Conservation (phyloP, 78 protist species). For the Mantamonas sphyraenae region DNA sequence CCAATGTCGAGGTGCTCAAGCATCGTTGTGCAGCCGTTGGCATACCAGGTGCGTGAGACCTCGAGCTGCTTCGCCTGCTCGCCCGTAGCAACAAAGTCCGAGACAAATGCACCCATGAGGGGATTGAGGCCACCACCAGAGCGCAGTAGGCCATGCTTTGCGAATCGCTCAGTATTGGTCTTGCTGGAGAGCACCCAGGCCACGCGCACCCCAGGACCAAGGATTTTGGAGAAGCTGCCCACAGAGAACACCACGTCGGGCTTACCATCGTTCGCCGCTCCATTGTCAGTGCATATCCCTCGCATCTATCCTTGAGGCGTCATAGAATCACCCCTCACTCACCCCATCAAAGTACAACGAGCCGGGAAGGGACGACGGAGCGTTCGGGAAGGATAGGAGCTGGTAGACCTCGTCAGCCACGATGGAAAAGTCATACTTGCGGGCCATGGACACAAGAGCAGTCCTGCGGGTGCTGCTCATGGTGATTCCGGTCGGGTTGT, state of each 20-base stretch:
- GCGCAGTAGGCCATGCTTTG: neutral
- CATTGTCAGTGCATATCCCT: too few relatives aligned
- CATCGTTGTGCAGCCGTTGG: neutral
- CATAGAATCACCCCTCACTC: too few relatives aligned
- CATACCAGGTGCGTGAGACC: neutral
- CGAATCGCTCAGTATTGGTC: neutral
- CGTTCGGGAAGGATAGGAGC: neutral
- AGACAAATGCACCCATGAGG: neutral
- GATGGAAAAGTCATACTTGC: neutral
- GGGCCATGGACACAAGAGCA: neutral
- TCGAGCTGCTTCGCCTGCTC: neutral
- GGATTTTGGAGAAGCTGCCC: conserved; percentile 5
- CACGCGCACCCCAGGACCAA: conserved; percentile 4
- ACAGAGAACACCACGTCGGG: neutral
- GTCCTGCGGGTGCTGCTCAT: neutral
- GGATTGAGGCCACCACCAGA: conserved; percentile 7
- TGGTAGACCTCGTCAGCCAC: neutral
- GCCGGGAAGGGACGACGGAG: neutral
- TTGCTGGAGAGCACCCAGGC: neutral
- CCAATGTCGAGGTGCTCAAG: neutral
- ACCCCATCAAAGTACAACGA: neutral
- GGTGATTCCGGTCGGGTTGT: conserved; percentile 6
- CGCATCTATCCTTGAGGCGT: too few relatives aligned
- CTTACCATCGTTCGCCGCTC: neutral
- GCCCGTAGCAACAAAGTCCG: neutral